A percentile compares a stretch with the other conserved stretches of the same genome.
These are phyloP conservation scores for Epithemia pelagica DNA, from an alignment of 108 stramenopile genomes.

Conservation along the genomic window DNA sequence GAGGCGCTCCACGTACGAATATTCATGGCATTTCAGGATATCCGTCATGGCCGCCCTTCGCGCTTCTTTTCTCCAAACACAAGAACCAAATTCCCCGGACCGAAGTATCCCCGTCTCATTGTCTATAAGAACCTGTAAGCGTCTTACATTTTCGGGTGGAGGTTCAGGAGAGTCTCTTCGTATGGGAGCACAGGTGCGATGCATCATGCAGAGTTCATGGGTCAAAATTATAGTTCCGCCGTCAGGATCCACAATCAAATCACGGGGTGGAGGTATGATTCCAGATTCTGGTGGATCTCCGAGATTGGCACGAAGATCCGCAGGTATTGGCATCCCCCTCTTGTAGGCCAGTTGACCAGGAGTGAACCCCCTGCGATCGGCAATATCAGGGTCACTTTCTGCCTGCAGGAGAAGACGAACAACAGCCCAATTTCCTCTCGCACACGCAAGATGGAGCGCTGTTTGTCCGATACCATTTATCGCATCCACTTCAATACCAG, in stretches of 20 bases:
- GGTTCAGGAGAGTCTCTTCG: slow-evolving; percentile 56
- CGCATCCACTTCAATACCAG: slow-evolving; percentile 75
- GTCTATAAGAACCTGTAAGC: slow-evolving; percentile 75
- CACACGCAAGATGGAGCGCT: slow-evolving; percentile 72
- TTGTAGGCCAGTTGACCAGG: slow-evolving; percentile 73
- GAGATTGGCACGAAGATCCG: slow-evolving; percentile 48
- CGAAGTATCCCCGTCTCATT: slow-evolving; percentile 74
- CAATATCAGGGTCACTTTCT: slow-evolving; percentile 47
- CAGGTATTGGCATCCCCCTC: slow-evolving; percentile 78
- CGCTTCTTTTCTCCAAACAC: slow-evolving; percentile 64
- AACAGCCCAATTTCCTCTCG: slow-evolving; percentile 75
- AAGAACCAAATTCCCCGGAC: slow-evolving; percentile 57
- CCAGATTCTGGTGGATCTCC: slow-evolving; percentile 44
- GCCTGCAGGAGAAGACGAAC: slow-evolving; percentile 60
- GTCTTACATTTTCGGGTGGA: slow-evolving; percentile 82
- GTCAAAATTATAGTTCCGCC: slow-evolving; percentile 58
- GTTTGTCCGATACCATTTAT: slow-evolving; percentile 72
- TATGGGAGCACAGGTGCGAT: slow-evolving; percentile 81
- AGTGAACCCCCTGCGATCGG: slow-evolving; percentile 71
- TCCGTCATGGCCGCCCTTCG: slow-evolving; percentile 75
- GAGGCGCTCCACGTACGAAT: slow-evolving; percentile 80
- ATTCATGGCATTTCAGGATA: slow-evolving; percentile 82
- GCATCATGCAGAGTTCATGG: slow-evolving; percentile 76
- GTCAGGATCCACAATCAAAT: slow-evolving; percentile 81
- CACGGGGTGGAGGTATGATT: slow-evolving; percentile 48